Conservation (phyloP, 2,329 filamentous ascomycete species). For the Fusarium solani-melongenae region DNA sequence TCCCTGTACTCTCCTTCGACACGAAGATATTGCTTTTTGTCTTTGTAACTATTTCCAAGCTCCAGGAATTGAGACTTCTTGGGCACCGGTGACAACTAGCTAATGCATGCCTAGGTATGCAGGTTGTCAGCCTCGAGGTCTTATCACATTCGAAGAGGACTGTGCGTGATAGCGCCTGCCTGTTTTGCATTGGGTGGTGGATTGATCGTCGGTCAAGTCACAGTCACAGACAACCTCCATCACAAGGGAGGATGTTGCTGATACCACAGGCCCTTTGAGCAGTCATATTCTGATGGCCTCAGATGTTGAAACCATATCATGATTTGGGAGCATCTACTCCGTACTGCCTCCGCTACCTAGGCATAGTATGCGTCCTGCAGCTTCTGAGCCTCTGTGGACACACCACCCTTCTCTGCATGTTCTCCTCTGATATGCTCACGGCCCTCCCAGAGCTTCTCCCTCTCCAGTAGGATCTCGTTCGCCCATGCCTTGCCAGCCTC, state of each 20-base stretch:
- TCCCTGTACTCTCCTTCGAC: background rate
- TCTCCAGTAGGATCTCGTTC: slow-evolving; percentile 77
- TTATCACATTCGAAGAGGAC: background rate
- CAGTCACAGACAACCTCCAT: background rate
- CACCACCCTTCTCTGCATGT: slow-evolving; percentile 52
- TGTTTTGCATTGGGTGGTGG: background rate
- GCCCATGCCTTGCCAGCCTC: slow-evolving; percentile 86
- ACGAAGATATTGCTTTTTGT: background rate
- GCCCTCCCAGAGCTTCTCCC: slow-evolving; percentile 76
- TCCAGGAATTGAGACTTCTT: background rate
- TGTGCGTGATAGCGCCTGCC: background rate
- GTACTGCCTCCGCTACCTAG: background rate
- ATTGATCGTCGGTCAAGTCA: background rate
- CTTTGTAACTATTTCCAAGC: background rate
- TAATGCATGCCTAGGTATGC: background rate
- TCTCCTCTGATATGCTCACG: slow-evolving; percentile 60
- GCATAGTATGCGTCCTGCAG: slow-evolving; percentile 36
- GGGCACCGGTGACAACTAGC: background rate
- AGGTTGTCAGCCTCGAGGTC: background rate
- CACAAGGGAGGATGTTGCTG: background rate
- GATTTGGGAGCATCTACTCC: background rate
- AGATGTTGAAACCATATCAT: background rate
- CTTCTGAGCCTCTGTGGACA: slow-evolving; percentile 45
- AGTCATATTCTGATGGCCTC: background rate
- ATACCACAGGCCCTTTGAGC: background rate